Base-by-base conservation (phyloP, 768 basidiomycete genomes). In the Suillus alpinus region DNA sequence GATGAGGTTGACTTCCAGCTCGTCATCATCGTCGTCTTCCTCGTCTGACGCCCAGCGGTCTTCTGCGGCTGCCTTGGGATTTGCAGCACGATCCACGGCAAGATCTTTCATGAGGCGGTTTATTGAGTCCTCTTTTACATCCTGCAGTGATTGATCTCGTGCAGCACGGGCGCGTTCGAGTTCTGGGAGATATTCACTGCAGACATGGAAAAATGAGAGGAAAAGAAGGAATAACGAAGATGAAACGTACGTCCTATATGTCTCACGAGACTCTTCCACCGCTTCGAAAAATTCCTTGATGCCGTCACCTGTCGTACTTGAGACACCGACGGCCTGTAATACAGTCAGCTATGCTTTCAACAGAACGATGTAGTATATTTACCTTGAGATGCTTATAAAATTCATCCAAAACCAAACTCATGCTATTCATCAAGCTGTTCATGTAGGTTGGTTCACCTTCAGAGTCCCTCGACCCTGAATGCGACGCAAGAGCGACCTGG, bases 341-440 rank as follows among this genome's bases (percentile, higher is more conserved):
- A 56, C 46, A 36, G 34, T 26, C 40, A 36, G 37, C 13, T 32
- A 60, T 41, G 26, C 44, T 43, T 44, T 23, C 46, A 39, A 9
- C 23, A 23, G 14, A 26, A 34, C 2, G 55, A 63, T 26, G 56
- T 44, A 39, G 13, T 56, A 32, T 20, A 36, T 83, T 43, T 56
- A 94, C 95, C 80, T 92, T 93, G 57, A 99, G 78, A 65, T 97
- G 90, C 75, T 95, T 93, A 77, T 99, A 99, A 68, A 99, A 99
- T 70, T 98, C 97, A 69, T 99, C 97, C 57, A 99, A 76, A 7
- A 99, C 96, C 57, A 99, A 75, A 72, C 95, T 95, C 97, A 99
- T 98, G 71, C 92, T 94, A 65, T 96, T 94, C 96, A 98, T 99
- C 64, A 99, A 78, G 71, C 94, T 95, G 72, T 93, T 95, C 95